Percentiles rank a stretch among this genome's conserved stretches.
These are phyloP conservation scores for Colletotrichum eremochloae DNA, from an alignment of 2,329 filamentous ascomycete species.

Conservation along the genomic window DNA sequence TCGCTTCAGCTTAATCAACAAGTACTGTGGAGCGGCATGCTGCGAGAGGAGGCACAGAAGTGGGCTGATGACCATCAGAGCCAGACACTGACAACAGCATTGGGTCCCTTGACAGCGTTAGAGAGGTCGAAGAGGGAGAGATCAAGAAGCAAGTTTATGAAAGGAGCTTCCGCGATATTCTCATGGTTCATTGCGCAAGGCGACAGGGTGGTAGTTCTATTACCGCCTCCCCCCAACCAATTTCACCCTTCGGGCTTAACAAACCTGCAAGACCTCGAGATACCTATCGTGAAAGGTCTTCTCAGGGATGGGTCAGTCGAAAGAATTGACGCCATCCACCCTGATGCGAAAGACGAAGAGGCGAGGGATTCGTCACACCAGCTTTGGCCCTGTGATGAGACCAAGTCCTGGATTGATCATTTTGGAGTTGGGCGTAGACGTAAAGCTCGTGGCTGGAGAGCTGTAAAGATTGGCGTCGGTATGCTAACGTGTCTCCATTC, in stretches of 20 bases:
- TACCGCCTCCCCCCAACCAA: background rate
- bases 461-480: background rate
- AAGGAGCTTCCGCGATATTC: conserved; percentile 1
- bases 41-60: background rate
- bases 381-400: conserved; percentile 3
- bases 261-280: conserved; percentile 1
- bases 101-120: background rate
- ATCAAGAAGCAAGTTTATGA: background rate
- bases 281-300: background rate
- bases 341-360: background rate
- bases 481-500: background rate
- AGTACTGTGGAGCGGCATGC: background rate
- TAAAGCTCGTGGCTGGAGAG: background rate
- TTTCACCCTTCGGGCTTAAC: conserved; percentile 1
- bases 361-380: background rate
- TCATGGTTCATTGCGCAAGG: background rate
- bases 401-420: background rate
- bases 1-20: background rate
- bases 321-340: background rate
- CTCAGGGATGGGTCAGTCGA: background rate
- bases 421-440: background rate
- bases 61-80: background rate
- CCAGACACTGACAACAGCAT: background rate
- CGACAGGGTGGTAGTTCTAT: background rate
- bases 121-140: background rate